phyloP scores from a whole-genome alignment of 2,329 filamentous ascomycete species.

The Atkinsonella texensis region DNA sequence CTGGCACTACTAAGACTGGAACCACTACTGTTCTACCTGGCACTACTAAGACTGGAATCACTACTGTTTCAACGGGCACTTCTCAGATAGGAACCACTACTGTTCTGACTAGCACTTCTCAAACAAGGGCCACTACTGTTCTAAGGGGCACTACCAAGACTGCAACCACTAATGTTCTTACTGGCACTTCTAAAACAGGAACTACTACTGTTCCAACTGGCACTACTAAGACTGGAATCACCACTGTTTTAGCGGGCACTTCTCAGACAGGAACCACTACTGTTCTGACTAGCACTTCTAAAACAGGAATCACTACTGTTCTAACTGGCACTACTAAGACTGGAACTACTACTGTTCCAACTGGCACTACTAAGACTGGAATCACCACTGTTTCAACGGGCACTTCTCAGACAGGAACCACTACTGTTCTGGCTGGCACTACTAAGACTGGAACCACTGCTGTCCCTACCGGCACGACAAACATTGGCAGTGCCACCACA shows the following conservation, averaged over 20 bases:
- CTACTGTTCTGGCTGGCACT: background rate
- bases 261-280: background rate
- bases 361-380: background rate
- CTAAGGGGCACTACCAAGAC: background rate
- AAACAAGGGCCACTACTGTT: background rate
- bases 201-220: no score
- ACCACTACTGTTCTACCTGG: background rate
- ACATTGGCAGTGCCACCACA: background rate
- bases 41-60: background rate
- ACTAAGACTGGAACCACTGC: background rate
- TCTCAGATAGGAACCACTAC: no score
- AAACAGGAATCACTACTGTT: no score
- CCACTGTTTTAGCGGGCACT: background rate
- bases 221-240: background rate
- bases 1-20: background rate
- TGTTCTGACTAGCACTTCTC: no score
- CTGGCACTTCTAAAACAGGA: background rate
- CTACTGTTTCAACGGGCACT: background rate
- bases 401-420: background rate
- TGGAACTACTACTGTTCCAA: background rate
- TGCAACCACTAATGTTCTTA: background rate
- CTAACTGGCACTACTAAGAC: background rate
- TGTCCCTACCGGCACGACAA: background rate
- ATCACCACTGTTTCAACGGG: background rate
- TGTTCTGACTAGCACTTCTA: background rate